Percentiles rank a stretch among this genome's conserved stretches.
Conservation (phyloP, 768 basidiomycete species). For the Kwoniella sp. region DNA sequence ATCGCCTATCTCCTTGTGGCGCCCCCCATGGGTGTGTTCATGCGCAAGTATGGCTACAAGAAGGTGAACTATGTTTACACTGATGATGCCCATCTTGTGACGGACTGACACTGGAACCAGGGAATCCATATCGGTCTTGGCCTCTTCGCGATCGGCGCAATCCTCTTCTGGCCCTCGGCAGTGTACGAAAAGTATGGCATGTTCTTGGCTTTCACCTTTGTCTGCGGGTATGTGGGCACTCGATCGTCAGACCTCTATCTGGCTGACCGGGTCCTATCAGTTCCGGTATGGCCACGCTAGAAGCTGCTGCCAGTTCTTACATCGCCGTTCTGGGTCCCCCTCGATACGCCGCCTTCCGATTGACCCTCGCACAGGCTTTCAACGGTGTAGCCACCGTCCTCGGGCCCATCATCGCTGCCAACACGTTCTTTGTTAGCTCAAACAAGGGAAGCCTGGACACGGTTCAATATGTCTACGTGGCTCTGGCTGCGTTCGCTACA, state of each 20-base stretch:
- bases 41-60: slow-evolving; percentile 33
- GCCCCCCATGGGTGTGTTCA: slow-evolving; percentile 27
- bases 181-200: slow-evolving; percentile 13
- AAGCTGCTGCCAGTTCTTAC: slow-evolving; percentile 25
- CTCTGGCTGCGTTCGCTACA: slow-evolving; percentile 35
- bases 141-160: slow-evolving; percentile 23
- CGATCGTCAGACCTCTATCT: neutral
- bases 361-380: slow-evolving; percentile 26
- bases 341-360: slow-evolving; percentile 20
- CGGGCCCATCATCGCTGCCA: slow-evolving; percentile 31
- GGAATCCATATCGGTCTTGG: slow-evolving; percentile 30
- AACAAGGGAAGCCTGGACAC: slow-evolving; percentile 20
- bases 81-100: too few species aligned
- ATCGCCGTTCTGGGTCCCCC: slow-evolving; percentile 14
- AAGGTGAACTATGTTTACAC: too few species aligned
- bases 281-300: slow-evolving; percentile 24
- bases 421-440: slow-evolving; percentile 25
- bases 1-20: slow-evolving; percentile 25
- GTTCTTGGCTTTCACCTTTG: slow-evolving; percentile 29
- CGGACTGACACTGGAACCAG: too few species aligned
- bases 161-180: slow-evolving; percentile 33
- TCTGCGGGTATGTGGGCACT: neutral
- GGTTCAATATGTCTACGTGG: slow-evolving; percentile 42
- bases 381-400: slow-evolving; percentile 35
- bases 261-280: slow-evolving; percentile 1